A percentile compares a stretch with the other conserved stretches of the same genome.
Evolutionary conservation across 345 rosid species (phyloP).

Genomic region (Salix brachista): DNA sequence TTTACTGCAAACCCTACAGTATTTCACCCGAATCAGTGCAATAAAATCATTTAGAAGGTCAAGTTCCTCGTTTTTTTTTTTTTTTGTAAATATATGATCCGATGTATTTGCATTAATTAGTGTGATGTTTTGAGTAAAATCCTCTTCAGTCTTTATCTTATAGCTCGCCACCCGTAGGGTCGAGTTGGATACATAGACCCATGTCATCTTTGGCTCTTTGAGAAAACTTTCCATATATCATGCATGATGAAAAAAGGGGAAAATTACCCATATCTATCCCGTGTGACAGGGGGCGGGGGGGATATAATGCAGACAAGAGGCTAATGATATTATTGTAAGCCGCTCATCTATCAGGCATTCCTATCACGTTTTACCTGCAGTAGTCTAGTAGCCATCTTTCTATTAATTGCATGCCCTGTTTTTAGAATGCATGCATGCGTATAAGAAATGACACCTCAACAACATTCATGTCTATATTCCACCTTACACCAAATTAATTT

Average conservation of each 20-base stretch:
- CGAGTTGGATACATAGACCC: neutral
- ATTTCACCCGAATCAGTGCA: neutral
- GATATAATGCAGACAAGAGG: neutral
- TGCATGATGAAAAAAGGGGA: neutral
- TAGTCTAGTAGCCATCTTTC: neutral
- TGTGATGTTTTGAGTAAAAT: too few relatives aligned
- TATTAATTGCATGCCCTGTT: neutral
- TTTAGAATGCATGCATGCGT: neutral
- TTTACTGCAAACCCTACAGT: neutral
- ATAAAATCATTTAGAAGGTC: neutral
- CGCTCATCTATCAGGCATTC: neutral
- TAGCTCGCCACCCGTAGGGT: neutral
- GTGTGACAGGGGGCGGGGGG: neutral
- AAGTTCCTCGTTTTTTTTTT: too few relatives aligned
- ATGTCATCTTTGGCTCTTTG: neutral
- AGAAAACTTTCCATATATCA: neutral
- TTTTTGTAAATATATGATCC: too few relatives aligned
- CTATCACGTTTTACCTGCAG: neutral
- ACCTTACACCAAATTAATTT: neutral
- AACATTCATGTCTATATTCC: neutral
- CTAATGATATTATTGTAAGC: neutral
- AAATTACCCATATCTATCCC: neutral
- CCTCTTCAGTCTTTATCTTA: too few relatives aligned
- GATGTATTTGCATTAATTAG: too few relatives aligned
- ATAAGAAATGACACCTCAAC: neutral